Base-by-base conservation (phyloP, 2,329 filamentous ascomycete genomes). In the Sporothrix brasiliensis region DNA sequence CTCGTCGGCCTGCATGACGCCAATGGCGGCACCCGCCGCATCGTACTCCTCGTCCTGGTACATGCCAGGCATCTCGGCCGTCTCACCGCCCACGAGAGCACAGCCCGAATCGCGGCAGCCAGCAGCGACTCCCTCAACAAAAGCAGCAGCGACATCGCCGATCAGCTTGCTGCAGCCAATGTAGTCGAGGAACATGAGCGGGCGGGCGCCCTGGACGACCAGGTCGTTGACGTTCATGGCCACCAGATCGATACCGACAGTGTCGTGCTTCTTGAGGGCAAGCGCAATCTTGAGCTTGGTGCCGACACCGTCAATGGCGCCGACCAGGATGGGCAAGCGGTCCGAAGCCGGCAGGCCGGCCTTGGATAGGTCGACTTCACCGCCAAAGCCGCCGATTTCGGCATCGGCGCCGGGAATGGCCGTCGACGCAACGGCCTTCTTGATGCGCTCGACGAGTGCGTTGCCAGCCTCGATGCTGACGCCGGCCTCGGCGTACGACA, bases 191-290 rank as follows among this genome's bases (percentile, higher is more conserved):
- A 99, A 98, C 85, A 95, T 95, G 74, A 98, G 86, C 2, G 95
- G 94, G 75, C 95, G 92, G 14, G 95, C 95, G 69, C 95, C 95
- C 82, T 98, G 94, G 10, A 98, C 95, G 67, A 99, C 90, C 0
- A 99, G 86, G 77, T 99, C 95, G 80, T 99, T 99, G 78, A 98
- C 95, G 80, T 97, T 98, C 94, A 98, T 98, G 75, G 95, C 95
- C 4, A 99, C 95, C 49, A 99, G 87, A 79, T 99, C 95, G 76
- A 99, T 93, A 72, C 95, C 95, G 13, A 99, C 94, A 3, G 94
- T 97, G 80, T 94, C 90, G 81, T 97, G 95, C 81, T 96, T 93
- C 76, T 89, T 87, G 83, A 96, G 92, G 14, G 89, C 88, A 79
- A 97, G 94, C 0, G 95, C 95, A 77, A 99, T 92, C 86, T 96